phyloP scores from a whole-genome alignment of 352 stramenopile species.

The Pythium chondricola region DNA sequence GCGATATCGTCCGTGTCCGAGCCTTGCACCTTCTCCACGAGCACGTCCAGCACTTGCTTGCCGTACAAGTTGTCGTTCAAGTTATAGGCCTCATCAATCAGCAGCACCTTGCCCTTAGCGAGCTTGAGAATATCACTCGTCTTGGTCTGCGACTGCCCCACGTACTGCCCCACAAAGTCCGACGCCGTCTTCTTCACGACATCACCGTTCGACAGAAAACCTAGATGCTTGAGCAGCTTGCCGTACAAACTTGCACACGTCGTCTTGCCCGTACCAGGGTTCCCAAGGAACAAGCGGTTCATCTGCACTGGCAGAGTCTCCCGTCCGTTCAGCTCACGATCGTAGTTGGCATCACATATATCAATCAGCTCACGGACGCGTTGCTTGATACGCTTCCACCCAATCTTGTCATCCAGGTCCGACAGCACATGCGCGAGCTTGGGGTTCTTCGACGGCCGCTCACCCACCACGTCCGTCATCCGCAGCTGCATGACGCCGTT shows the following conservation, averaged over 20 bases:
- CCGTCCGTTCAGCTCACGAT: constrained; percentile 64
- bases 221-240: constrained; percentile 78
- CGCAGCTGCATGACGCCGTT: constrained; percentile 38
- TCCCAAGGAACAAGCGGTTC: constrained; percentile 89
- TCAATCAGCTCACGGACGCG: constrained; percentile 63
- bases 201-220: constrained; percentile 88
- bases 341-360: constrained; percentile 80
- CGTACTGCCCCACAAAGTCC: constrained; percentile 77
- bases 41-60: constrained; percentile 77
- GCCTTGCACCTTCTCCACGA: constrained; percentile 91
- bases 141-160: constrained; percentile 87
- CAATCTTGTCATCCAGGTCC: constrained; percentile 71
- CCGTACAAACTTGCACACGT: constrained; percentile 88
- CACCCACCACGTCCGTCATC: constrained; percentile 69
- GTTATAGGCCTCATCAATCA: constrained; percentile 94
- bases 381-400: constrained; percentile 76
- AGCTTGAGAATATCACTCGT: constrained; percentile 78
- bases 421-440: constrained; percentile 49
- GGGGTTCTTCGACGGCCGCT: constrained; percentile 65
- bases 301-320: constrained; percentile 57
- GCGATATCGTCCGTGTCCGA: constrained; percentile 85
- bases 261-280: constrained; percentile 91
- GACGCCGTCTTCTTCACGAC: constrained; percentile 84
- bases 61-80: constrained; percentile 64
- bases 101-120: constrained; percentile 84